Evolutionary conservation across 2,329 filamentous ascomycete genomes (phyloP), one percentile per base, ranked within the genome.

Genomic region (Talaromyces sp.): DNA sequence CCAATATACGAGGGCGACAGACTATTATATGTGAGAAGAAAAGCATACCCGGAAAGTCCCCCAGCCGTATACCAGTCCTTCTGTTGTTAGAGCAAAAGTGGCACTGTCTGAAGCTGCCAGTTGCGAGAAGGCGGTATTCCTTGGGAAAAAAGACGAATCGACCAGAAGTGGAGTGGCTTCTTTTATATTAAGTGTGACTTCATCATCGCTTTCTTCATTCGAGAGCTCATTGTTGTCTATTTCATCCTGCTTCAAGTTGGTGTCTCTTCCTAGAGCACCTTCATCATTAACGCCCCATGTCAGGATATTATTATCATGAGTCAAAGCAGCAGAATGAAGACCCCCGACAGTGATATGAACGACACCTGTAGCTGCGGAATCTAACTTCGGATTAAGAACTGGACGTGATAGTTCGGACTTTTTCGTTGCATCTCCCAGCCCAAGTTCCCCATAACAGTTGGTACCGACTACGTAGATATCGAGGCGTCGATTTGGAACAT

Each of bases 271-370:
- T 16, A 49, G 41, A 35, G 47, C 37, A 10, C 47, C 47, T 16
- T 49, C 47, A 24, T 49, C 47, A 24, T 49, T 49, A 11, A 49
- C 47, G 17, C 47, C 47, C 47, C 47, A 49, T 16, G 47, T 49
- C 13, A 49, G 20, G 27, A 49, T 49, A 4, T 24, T 19, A 13
- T 49, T 42, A 13, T 49, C 47, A 22, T 17, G 47, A 27, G 47
- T 49, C n/a, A 49, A 36, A 35, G 47, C 47, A 27, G 37, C 47
- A 11, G 36, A 41, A 35, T 49, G 47, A 6, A 49, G 36, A 16
- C 47, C 47, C 13, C 47, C 47, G n/a, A 42, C 47, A 33, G 47
- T 17, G 14, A 49, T 19, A 35, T 49, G 24, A 6, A 49, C 27
- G 9, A 49, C 19, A 4, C 37, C 37, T 13, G 20, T 20, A 13